Evolutionary conservation across 2,329 filamentous ascomycete genomes (phyloP).

Genomic region (Paraphoma chrysanthemicola): DNA sequence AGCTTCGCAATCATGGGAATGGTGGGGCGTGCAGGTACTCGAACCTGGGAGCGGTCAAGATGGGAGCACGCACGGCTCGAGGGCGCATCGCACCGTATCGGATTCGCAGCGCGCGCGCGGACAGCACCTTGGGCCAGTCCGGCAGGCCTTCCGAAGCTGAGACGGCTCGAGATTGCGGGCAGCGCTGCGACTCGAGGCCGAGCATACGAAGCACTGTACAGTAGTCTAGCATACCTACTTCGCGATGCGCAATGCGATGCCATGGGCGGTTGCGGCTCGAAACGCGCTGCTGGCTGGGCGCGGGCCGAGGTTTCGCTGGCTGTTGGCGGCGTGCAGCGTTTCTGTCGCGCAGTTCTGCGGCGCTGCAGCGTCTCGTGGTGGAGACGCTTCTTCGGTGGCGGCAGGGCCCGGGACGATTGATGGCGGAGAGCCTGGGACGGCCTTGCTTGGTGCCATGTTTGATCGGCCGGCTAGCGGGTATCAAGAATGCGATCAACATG

Average conservation of each 20-base stretch:
- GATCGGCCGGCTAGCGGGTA: constrained; percentile 41
- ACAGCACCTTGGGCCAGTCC: constrained; percentile 3
- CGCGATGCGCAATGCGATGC: no score
- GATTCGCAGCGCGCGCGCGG: background rate
- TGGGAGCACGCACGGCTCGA: constrained; percentile 10
- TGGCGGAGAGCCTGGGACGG: constrained; percentile 17
- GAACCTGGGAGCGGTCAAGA: constrained; percentile 21
- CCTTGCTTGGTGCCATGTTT: constrained; percentile 25
- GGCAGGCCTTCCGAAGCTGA: constrained; percentile 28
- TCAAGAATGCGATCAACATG: constrained; percentile 18
- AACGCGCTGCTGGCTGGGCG: background rate
- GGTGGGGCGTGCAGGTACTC: constrained; percentile 22
- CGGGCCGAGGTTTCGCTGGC: background rate
- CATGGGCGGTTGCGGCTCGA: background rate
- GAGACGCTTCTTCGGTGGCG: background rate
- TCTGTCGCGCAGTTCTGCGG: background rate
- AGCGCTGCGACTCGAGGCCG: constrained; percentile 3
- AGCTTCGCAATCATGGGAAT: background rate
- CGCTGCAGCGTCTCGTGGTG: background rate
- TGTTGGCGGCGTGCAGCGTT: background rate
- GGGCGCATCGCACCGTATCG: constrained; percentile 1
- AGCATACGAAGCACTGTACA: background rate
- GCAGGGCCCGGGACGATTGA: constrained; percentile 10
- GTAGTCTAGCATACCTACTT: no score
- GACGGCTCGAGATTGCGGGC: constrained; percentile 7